phyloP scores from a whole-genome alignment of 208 protist species.

The Ichthyophonus hoferi region DNA sequence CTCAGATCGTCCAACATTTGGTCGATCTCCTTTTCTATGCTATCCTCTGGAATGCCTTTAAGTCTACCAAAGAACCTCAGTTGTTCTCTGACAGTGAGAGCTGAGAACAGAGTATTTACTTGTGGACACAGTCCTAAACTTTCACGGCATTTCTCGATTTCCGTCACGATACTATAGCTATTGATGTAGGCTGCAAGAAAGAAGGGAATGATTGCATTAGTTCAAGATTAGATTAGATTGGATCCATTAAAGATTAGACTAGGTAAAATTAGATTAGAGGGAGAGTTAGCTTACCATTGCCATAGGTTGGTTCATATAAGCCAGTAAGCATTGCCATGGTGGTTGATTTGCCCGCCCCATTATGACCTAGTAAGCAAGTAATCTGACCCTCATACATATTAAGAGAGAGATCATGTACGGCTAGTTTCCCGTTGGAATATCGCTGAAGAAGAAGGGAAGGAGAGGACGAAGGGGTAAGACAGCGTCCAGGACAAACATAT shows the following conservation, averaged over 20 bases:
- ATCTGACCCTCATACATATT: conserved; percentile 49
- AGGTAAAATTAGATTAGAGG: too few species aligned
- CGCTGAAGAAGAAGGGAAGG: neutral
- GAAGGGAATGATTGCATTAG: too few species aligned
- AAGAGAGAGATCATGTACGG: conserved; percentile 37
- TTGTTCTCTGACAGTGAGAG: conserved; percentile 55
- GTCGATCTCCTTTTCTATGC: neutral
- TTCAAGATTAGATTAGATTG: too few species aligned
- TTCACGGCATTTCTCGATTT: conserved; percentile 46
- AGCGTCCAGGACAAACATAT: too few species aligned
- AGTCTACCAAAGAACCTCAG: conserved; percentile 40
- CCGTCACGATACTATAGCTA: conserved; percentile 38
- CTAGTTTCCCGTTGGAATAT: conserved; percentile 43
- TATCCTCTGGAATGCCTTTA: conserved; percentile 39
- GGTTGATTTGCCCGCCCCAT: conserved; percentile 56
- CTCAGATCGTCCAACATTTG: conserved; percentile 23
- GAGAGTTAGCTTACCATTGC: too few species aligned
- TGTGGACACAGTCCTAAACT: conserved; percentile 61
- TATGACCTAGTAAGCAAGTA: conserved; percentile 55
- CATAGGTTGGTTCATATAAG: neutral
- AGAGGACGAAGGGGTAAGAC: neutral
- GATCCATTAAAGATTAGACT: too few species aligned
- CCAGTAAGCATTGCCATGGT: conserved; percentile 54
- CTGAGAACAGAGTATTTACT: conserved; percentile 55
- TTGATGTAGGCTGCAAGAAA: conserved; percentile 40